Evolutionary conservation across 169 alveolate genomes (phyloP).

Genomic region (Eimeria mitis): DNA sequence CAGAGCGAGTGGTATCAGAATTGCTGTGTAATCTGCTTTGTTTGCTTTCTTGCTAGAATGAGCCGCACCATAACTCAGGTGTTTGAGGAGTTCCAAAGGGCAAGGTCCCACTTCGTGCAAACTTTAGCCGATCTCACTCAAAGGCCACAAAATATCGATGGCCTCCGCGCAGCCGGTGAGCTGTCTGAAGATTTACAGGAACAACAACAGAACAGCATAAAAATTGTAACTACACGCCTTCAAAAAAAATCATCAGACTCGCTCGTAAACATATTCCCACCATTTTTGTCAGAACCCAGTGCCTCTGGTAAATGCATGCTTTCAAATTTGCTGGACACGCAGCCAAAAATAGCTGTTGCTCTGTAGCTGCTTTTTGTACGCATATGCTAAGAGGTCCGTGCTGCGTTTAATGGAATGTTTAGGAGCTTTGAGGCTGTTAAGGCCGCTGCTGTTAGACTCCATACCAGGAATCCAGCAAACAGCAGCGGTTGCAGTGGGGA

Average conservation of each 20-base stretch:
- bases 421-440: conserved; percentile 94
- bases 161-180: conserved; percentile 94
- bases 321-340: background rate
- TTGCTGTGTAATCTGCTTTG: background rate
- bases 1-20: too few relatives aligned
- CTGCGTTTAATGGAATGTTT: background rate
- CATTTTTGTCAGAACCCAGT: too few relatives aligned
- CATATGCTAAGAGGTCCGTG: background rate
- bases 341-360: too few relatives aligned
- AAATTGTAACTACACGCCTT: too few relatives aligned
- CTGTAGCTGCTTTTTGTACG: background rate
- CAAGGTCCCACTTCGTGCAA: conserved; percentile 96
- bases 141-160: conserved; percentile 96
- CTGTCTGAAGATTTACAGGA: background rate
- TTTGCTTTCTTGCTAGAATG: conserved; percentile 86
- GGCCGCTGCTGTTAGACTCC: conserved; percentile 95
- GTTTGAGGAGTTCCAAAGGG: conserved; percentile 97
- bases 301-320: background rate
- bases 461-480: conserved; percentile 96
- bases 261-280: background rate
- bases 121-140: conserved; percentile 97
- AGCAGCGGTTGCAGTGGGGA: conserved; percentile 97
- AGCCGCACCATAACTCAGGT: conserved; percentile 94
- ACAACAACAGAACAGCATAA: background rate
- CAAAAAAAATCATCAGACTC: too few relatives aligned